Conservation (phyloP, 495 filamentous ascomycete species). For the Polyplosphaeria fusca region DNA sequence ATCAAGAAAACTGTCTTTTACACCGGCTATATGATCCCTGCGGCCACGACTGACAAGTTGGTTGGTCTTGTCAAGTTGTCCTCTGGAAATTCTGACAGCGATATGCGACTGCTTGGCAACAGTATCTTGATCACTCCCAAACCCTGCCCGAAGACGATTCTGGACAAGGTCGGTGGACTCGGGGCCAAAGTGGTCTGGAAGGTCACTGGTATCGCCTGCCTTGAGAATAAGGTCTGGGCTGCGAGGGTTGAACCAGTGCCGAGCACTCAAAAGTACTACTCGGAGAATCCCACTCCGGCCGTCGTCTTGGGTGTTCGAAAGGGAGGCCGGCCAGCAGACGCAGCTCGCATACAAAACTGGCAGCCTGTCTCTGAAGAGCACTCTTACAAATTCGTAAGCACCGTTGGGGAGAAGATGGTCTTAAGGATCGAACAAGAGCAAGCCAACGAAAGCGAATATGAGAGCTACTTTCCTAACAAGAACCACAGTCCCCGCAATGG, state of each 20-base stretch:
- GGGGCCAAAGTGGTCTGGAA: conserved; percentile 79
- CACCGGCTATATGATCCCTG: conserved; percentile 85
- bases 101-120: conserved; percentile 81
- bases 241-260: conserved; percentile 72
- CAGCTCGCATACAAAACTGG: conserved; percentile 81
- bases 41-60: conserved; percentile 64
- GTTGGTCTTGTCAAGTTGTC: conserved; percentile 64
- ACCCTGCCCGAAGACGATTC: conserved; percentile 61
- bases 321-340: conserved; percentile 73
- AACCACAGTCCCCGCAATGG: conserved; percentile 54
- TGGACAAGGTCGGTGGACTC: conserved; percentile 81
- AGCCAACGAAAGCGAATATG: conserved; percentile 53
- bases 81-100: conserved; percentile 53
- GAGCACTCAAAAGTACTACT: conserved; percentile 60
- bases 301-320: conserved; percentile 48
- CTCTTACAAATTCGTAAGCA: conserved; percentile 67
- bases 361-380: conserved; percentile 67
- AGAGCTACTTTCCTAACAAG: conserved; percentile 56
- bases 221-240: conserved; percentile 83
- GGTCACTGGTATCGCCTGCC: conserved; percentile 68
- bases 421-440: conserved; percentile 74
- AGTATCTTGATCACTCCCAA: conserved; percentile 84
- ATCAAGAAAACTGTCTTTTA: conserved; percentile 89
- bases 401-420: conserved; percentile 80
- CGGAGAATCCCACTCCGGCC: conserved; percentile 56